A percentile compares a stretch with the other conserved stretches of the same genome.
These are phyloP conservation scores for Tephrocybe rancida DNA, from an alignment of 768 basidiomycete species.

Conservation along the genomic window DNA sequence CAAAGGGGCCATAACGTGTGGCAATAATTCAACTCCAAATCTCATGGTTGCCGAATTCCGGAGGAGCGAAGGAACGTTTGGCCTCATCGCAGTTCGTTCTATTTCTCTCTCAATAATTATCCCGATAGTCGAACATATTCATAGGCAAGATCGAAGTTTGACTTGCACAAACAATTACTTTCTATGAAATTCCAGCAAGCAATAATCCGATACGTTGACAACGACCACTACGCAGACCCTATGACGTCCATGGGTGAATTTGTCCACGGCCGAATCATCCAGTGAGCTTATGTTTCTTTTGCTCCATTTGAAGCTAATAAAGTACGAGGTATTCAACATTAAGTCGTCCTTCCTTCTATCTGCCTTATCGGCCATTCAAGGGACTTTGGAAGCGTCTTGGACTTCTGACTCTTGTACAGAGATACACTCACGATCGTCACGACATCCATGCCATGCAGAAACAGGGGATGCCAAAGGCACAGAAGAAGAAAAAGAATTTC, in stretches of 20 bases:
- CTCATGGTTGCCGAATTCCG: slow-evolving; percentile 83
- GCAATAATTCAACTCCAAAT: slow-evolving; percentile 84
- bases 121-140: neutral
- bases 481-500: slow-evolving; percentile 33
- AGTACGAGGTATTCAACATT: slow-evolving; percentile 31
- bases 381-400: slow-evolving; percentile 61
- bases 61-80: slow-evolving; percentile 76
- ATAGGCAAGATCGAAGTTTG: slow-evolving; percentile 79
- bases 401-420: slow-evolving; percentile 40
- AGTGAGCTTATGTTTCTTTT: slow-evolving; percentile 29
- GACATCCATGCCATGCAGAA: slow-evolving; percentile 28
- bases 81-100: slow-evolving; percentile 67
- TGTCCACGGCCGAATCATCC: slow-evolving; percentile 57
- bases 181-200: slow-evolving; percentile 71
- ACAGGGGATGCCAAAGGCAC: slow-evolving; percentile 7
- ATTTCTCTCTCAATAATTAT: neutral
- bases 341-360: slow-evolving; percentile 32
- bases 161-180: slow-evolving; percentile 81
- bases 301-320: neutral
- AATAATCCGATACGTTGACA: slow-evolving; percentile 68
- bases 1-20: slow-evolving; percentile 81
- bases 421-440: slow-evolving; percentile 35
- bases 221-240: slow-evolving; percentile 70
- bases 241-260: slow-evolving; percentile 69
- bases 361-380: slow-evolving; percentile 39